Base-by-base conservation (phyloP, 2,329 filamentous ascomycete species). In the Fusarium palustre region DNA sequence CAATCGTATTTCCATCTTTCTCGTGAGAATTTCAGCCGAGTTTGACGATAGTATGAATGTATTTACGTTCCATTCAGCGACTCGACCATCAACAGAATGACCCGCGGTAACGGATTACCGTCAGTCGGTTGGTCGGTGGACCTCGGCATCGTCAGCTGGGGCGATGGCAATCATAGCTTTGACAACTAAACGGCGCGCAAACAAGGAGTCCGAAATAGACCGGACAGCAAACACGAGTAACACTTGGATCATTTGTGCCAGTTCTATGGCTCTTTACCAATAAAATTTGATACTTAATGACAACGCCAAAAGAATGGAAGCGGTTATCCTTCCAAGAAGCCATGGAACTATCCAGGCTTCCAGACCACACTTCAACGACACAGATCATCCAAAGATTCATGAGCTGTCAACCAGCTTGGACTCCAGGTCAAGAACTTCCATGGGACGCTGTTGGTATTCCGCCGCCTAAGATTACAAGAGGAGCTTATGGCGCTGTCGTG, bases 401-500 rank as follows among this genome's bases (percentile, higher is more conserved):
- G 53, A 79, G 78, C 31, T 71, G 67, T 13, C 75, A 72, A 39
- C 78, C 77, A 3, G 76, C 79, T 2, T 80, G 78, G 79, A 73
- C 62, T 36, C 73, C 77, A 0, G 79, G 76, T 3, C 60, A 59
- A 10, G 75, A 79, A 20, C 67, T 80, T 13, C 77, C 77, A 7
- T 76, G 76, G 76, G 68, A 70, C 7, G 31, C 63, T 4, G 7
- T 73, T 4, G 73, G 72, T 12, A 48, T 68, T 9, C 38, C 24
- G 47, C 53, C 38, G 1, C 55, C 61, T 5, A 71, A 52, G 43
- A 64, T 66, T 42, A 68, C 49, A 34, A 73, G 68, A 22, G 74
- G 76, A n/a, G 77, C 76, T 0, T 82, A 76, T 46, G 80, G 80
- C 8, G 80, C 79, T 7, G 76, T 78, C 25, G 80, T 81, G 31